Conservation (phyloP, 495 filamentous ascomycete species). For the Hypoxylon cercidicola region DNA sequence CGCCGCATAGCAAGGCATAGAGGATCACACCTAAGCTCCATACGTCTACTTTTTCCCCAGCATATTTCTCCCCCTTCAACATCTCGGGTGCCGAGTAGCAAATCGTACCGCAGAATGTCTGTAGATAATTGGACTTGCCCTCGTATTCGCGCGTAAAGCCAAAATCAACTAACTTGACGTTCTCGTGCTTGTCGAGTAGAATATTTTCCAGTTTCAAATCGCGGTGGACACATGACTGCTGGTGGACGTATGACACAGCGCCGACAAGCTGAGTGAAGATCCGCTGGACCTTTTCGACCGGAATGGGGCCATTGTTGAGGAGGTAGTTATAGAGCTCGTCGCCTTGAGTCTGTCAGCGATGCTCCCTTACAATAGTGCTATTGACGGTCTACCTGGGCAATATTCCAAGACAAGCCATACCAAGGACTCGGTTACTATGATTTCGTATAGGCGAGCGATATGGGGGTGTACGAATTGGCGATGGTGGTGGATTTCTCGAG, state of each 20-base stretch:
- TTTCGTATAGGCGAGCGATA: conserved; percentile 96
- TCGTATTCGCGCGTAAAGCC: conserved; percentile 98
- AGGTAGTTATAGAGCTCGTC: conserved; percentile 98
- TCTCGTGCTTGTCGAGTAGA: conserved; percentile 93
- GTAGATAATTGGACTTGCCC: conserved; percentile 91
- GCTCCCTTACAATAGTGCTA: conserved; percentile 1
- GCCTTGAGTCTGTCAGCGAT: conserved; percentile 63
- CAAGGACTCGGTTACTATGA: conserved; percentile 92
- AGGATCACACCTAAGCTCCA: conserved; percentile 98
- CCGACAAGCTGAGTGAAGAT: conserved; percentile 97
- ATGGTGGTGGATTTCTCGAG: conserved; percentile 97
- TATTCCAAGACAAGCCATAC: conserved; percentile 98
- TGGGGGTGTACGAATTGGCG: conserved; percentile 97
- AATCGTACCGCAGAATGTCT: conserved; percentile 97
- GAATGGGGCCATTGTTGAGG: conserved; percentile 82
- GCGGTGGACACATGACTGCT: conserved; percentile 94
- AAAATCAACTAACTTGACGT: conserved; percentile 99
- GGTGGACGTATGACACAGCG: conserved; percentile 94
- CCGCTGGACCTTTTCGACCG: conserved; percentile 89
- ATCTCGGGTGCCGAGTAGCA: conserved; percentile 99
- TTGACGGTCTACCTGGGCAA: conserved; percentile 78
- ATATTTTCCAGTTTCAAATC: conserved; percentile 98
- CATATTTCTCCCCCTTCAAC: conserved; percentile 98
- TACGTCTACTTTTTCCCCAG: conserved; percentile 95
- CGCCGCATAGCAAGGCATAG: conserved; percentile 89